These are phyloP conservation scores for Kazachstania martiniae DNA, from an alignment of 805 yeast species.

Conservation along the genomic window DNA sequence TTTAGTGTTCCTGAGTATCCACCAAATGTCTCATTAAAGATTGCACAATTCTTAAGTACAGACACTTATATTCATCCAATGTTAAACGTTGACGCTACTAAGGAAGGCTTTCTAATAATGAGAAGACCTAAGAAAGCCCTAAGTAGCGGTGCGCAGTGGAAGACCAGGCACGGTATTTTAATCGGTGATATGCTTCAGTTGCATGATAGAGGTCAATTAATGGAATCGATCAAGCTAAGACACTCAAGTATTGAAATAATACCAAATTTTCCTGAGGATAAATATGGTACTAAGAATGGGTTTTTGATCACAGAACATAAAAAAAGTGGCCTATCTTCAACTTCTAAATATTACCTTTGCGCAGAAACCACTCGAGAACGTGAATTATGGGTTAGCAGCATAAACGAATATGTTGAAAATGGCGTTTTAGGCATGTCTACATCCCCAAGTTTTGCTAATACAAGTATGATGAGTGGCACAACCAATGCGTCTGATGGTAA, in stretches of 20 bases:
- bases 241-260: slow-evolving; percentile 31
- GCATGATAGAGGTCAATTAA: slow-evolving; percentile 41
- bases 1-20: slow-evolving; percentile 51
- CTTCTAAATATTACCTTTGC: slow-evolving; percentile 55
- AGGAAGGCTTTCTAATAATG: slow-evolving; percentile 57
- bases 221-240: slow-evolving; percentile 34
- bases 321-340: slow-evolving; percentile 28
- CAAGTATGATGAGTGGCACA: slow-evolving; percentile 2
- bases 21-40: slow-evolving; percentile 35
- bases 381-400: slow-evolving; percentile 54
- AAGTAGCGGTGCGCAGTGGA: slow-evolving; percentile 58
- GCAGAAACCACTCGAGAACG: slow-evolving; percentile 72
- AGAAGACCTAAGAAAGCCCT: slow-evolving; percentile 38
- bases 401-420: slow-evolving; percentile 27
- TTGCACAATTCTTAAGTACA: slow-evolving; percentile 57
- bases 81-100: slow-evolving; percentile 39
- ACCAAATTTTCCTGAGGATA: slow-evolving; percentile 29
- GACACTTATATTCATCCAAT: slow-evolving; percentile 55
- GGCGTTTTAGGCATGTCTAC: slow-evolving; percentile 1
- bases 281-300: slow-evolving; percentile 28
- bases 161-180: slow-evolving; percentile 54
- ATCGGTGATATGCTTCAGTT: slow-evolving; percentile 49
- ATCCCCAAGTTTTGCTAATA: slow-evolving; percentile 3
- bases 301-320: slow-evolving; percentile 31
- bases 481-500: slow-evolving; percentile 2